Conservation (phyloP, 164 flowering plant genomes). For the Berberis vulgaris region DNA sequence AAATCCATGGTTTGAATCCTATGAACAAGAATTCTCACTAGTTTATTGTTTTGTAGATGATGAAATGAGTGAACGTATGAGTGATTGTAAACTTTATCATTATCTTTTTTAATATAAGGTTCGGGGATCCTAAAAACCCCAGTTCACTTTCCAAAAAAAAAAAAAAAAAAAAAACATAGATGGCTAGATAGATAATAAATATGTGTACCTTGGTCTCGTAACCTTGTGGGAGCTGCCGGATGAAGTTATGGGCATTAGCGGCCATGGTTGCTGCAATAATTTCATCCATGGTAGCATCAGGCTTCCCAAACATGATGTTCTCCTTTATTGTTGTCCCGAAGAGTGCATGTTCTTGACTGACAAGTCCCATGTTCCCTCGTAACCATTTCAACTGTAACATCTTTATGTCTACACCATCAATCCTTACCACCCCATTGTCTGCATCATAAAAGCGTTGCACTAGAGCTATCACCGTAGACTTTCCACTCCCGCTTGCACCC, state of each 20-base stretch:
- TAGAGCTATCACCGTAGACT: slow-evolving; percentile 75
- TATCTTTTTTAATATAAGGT: too few relatives aligned
- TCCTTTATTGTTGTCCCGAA: slow-evolving; percentile 80
- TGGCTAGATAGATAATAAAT: too few relatives aligned
- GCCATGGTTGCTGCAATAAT: slow-evolving; percentile 69
- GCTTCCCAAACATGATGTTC: slow-evolving; percentile 80
- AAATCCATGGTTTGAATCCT: too few relatives aligned
- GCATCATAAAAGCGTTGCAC: slow-evolving; percentile 76
- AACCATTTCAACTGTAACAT: slow-evolving; percentile 64
- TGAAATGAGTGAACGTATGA: too few relatives aligned
- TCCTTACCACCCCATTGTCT: slow-evolving; percentile 40
- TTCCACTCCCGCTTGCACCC: slow-evolving; percentile 90
- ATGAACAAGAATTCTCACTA: too few relatives aligned
- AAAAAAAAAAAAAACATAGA: too few relatives aligned
- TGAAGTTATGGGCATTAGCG: slow-evolving; percentile 91
- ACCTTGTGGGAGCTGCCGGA: slow-evolving; percentile 78
- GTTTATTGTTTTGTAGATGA: too few relatives aligned
- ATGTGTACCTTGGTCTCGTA: slow-evolving; percentile 76
- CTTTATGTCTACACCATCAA: slow-evolving; percentile 64
- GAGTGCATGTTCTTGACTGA: slow-evolving; percentile 84
- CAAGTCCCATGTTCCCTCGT: slow-evolving; percentile 79
- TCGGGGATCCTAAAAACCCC: too few relatives aligned
- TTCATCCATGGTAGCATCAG: slow-evolving; percentile 76
- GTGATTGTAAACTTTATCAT: too few relatives aligned
- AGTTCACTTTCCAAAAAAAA: too few relatives aligned